Evolutionary conservation across 768 basidiomycete species (phyloP).

Genomic region (Lentinula raphanica): DNA sequence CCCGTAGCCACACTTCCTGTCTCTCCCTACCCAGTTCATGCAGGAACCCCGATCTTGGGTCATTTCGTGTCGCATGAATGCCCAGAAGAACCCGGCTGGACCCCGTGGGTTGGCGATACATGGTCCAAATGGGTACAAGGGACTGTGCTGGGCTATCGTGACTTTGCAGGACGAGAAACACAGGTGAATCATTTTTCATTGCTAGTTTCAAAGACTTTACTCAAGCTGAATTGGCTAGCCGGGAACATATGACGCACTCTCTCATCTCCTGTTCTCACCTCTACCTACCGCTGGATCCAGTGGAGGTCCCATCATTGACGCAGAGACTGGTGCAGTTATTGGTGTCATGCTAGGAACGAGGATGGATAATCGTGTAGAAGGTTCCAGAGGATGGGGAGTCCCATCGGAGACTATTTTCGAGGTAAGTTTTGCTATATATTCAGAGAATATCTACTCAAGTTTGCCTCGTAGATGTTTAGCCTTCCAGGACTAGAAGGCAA

Average conservation of each 20-base stretch:
- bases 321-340: slow-evolving; percentile 55
- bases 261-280: slow-evolving; percentile 49
- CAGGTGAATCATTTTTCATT: slow-evolving; percentile 30
- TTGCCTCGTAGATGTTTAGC: slow-evolving; percentile 42
- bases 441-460: neutral
- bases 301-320: slow-evolving; percentile 64
- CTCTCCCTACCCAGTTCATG: slow-evolving; percentile 54
- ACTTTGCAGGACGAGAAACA: slow-evolving; percentile 53
- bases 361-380: slow-evolving; percentile 52
- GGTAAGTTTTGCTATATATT: slow-evolving; percentile 27
- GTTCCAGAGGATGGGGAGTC: slow-evolving; percentile 55
- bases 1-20: slow-evolving; percentile 47
- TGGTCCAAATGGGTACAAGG: slow-evolving; percentile 52
- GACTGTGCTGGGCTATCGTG: slow-evolving; percentile 51
- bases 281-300: slow-evolving; percentile 61
- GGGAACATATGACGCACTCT: slow-evolving; percentile 64
- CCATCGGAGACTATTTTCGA: slow-evolving; percentile 61
- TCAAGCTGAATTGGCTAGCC: slow-evolving; percentile 31
- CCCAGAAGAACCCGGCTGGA: slow-evolving; percentile 37
- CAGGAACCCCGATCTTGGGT: slow-evolving; percentile 40
- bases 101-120: slow-evolving; percentile 46
- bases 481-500: slow-evolving; percentile 41
- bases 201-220: neutral
- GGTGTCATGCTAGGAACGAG: slow-evolving; percentile 59
- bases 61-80: slow-evolving; percentile 48